Percentiles rank a stretch among this genome's conserved stretches.
phyloP scores from a whole-genome alignment of 2,329 filamentous ascomycete genomes.

The Aureobasidium sp. region DNA sequence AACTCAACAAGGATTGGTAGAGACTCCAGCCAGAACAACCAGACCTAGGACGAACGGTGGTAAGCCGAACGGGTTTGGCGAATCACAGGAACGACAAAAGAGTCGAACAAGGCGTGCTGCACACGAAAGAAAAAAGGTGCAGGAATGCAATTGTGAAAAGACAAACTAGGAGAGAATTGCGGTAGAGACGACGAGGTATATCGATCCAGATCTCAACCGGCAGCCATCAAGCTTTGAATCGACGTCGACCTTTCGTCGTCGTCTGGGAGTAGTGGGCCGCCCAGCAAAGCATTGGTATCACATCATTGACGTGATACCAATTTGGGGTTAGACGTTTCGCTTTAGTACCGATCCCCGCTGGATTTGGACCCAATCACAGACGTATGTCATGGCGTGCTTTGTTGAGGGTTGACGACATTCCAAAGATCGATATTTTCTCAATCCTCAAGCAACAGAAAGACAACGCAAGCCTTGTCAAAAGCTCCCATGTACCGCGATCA shows the following conservation, averaged over 20 bases:
- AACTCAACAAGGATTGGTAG: slow-evolving; percentile 3
- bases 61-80: background rate
- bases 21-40: background rate
- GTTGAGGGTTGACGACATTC: slow-evolving; percentile 11
- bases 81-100: background rate
- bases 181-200: slow-evolving; percentile 1
- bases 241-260: slow-evolving; percentile 10
- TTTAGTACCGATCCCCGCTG: slow-evolving; percentile 8
- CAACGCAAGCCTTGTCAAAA: background rate
- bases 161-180: background rate
- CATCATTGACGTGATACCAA: slow-evolving; percentile 17
- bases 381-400: slow-evolving; percentile 13
- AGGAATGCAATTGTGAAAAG: slow-evolving; percentile 1
- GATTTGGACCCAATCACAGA: slow-evolving; percentile 1
- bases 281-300: slow-evolving; percentile 17
- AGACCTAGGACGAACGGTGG: background rate
- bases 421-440: slow-evolving; percentile 2
- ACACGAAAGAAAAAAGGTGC: slow-evolving; percentile 1
- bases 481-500: background rate
- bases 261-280: slow-evolving; percentile 13
- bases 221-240: slow-evolving; percentile 12
- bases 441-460: background rate
- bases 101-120: background rate
- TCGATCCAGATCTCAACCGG: slow-evolving; percentile 11
- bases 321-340: slow-evolving; percentile 14